Conservation (phyloP, 208 protist species). For the Phytomonas sp. region DNA sequence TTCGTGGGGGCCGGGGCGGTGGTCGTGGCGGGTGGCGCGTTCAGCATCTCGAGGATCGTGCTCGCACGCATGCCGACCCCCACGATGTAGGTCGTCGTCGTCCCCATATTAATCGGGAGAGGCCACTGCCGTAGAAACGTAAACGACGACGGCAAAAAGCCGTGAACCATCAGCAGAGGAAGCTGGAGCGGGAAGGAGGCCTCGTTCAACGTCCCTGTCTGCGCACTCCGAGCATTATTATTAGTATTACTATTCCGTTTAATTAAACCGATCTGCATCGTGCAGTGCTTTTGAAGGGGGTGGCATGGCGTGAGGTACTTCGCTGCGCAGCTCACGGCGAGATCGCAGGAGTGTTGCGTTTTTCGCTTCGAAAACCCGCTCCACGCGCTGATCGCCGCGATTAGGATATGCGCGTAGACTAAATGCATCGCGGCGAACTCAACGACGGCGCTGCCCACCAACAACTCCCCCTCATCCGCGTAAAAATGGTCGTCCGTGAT, state of each 20-base stretch:
- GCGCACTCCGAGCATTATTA: neutral
- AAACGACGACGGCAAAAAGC: neutral
- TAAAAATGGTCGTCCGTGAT: neutral
- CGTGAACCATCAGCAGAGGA: neutral
- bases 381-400: conserved; percentile 66
- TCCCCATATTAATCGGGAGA: too few species aligned
- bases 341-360: conserved; percentile 66
- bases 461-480: neutral
- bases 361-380: conserved; percentile 24
- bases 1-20: too few species aligned
- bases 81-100: too few species aligned
- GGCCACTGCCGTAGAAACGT: neutral
- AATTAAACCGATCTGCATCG: neutral
- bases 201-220: neutral
- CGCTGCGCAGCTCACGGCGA: conserved; percentile 51
- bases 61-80: too few species aligned
- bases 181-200: neutral
- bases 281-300: conserved; percentile 5
- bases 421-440: conserved; percentile 39
- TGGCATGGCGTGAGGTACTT: neutral
- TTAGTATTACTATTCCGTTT: neutral
- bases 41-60: too few species aligned
- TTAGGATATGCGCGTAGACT: conserved; percentile 60
- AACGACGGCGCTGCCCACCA: conserved; percentile 19
- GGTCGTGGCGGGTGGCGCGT: too few species aligned